Conservation (phyloP, 495 filamentous ascomycete genomes). For the Penicillium bialowiezense region DNA sequence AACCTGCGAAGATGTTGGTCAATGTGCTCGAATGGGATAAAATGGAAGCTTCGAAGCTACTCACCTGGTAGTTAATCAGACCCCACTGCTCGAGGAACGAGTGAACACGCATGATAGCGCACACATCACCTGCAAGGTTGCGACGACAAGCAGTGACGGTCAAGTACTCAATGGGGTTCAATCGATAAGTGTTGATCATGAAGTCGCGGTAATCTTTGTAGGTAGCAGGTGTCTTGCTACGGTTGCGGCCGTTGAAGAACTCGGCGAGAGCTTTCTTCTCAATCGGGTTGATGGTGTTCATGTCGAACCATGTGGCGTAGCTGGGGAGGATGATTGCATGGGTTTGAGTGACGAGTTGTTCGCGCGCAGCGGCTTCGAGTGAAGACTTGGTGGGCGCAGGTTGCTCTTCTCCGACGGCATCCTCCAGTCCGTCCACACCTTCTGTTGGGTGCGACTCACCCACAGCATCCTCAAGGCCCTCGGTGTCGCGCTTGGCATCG, state of each 20-base stretch:
- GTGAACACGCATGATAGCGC: constrained; percentile 97
- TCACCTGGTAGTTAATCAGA: constrained; percentile 95
- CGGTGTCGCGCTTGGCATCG: constrained; percentile 57
- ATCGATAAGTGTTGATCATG: constrained; percentile 97
- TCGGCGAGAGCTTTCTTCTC: constrained; percentile 92
- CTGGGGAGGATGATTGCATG: constrained; percentile 93
- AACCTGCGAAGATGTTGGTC: constrained; percentile 55
- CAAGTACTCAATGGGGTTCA: constrained; percentile 93
- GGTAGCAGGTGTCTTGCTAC: constrained; percentile 94
- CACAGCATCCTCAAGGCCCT: constrained; percentile 42
- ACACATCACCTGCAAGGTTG: constrained; percentile 95
- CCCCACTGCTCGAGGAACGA: constrained; percentile 99
- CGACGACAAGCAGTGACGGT: constrained; percentile 96
- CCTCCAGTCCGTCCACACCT: constrained; percentile 35
- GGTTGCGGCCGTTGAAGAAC: constrained; percentile 96
- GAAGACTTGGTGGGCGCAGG: constrained; percentile 68
- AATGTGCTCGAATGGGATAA: not conserved
- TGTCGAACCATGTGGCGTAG: constrained; percentile 98
- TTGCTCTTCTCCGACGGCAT: constrained; percentile 43
- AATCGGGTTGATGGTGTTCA: constrained; percentile 82
- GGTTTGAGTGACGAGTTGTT: constrained; percentile 87
- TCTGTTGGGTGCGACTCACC: constrained; percentile 28
- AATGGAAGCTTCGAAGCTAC: not conserved
- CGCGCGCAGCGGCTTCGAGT: constrained; percentile 78
- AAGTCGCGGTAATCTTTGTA: constrained; percentile 99